phyloP scores from a whole-genome alignment of 805 yeast genomes.

The Candida endomychidarum region DNA sequence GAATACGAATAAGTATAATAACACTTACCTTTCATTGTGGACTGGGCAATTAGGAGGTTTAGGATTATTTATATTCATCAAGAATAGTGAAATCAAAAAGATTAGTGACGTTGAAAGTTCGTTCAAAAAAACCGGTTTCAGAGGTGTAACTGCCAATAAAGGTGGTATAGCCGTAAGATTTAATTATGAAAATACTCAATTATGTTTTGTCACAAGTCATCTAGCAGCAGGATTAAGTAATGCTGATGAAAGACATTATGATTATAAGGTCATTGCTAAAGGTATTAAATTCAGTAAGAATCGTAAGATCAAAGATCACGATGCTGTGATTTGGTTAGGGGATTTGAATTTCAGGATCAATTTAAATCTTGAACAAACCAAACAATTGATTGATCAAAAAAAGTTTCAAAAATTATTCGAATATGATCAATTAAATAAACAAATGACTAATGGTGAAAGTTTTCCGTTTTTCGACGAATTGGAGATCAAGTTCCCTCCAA shows the following conservation, averaged over 20 bases:
- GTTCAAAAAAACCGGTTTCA: conserved; percentile 87
- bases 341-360: conserved; percentile 88
- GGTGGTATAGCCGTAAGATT: conserved; percentile 79
- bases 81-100: conserved; percentile 48
- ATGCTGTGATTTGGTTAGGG: conserved; percentile 86
- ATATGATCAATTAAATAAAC: conserved; percentile 75
- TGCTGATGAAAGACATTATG: conserved; percentile 79
- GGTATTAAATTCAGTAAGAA: conserved; percentile 65
- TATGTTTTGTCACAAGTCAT: conserved; percentile 84
- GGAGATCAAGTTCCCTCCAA: conserved; percentile 80
- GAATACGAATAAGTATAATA: conserved; percentile 37
- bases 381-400: conserved; percentile 46
- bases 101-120: conserved; percentile 67
- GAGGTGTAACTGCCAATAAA: conserved; percentile 82
- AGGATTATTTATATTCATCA: conserved; percentile 65
- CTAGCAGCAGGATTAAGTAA: conserved; percentile 90
- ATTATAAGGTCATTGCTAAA: conserved; percentile 74
- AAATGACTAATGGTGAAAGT: conserved; percentile 70
- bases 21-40: conserved; percentile 58
- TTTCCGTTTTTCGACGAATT: conserved; percentile 82
- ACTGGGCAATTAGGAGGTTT: conserved; percentile 87
- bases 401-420: conserved; percentile 57
- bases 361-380: conserved; percentile 68
- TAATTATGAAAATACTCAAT: conserved; percentile 59
- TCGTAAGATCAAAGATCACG: conserved; percentile 62